These are phyloP conservation scores for Paracoccidioides lutzii DNA, from an alignment of 2,329 filamentous ascomycete genomes.

Conservation along the genomic window DNA sequence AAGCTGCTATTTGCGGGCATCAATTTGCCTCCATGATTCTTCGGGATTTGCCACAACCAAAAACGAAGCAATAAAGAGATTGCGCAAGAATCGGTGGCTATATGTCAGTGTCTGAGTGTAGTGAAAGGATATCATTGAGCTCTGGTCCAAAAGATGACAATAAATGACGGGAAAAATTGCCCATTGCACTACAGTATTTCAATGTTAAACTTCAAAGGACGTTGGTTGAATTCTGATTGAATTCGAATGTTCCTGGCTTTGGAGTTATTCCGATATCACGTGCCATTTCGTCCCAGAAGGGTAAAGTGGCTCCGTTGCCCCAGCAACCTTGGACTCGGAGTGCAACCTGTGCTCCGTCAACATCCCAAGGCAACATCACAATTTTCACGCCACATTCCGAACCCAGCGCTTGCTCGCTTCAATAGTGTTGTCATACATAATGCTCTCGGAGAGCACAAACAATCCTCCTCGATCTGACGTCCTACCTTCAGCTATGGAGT, in stretches of 20 bases:
- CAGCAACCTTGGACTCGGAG: too few relatives aligned
- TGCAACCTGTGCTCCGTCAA: too few relatives aligned
- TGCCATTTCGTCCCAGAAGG: too few relatives aligned
- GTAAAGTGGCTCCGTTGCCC: too few relatives aligned
- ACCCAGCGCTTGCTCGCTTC: background rate
- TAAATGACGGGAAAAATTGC: too few relatives aligned
- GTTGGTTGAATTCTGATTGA: too few relatives aligned
- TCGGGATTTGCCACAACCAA: background rate
- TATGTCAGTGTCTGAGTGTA: background rate
- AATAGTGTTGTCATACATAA: conserved; percentile 1
- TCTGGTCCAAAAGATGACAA: too few relatives aligned
- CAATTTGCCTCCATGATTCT: background rate
- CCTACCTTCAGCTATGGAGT: conserved; percentile 5
- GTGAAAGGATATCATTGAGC: background rate
- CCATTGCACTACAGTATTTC: too few relatives aligned
- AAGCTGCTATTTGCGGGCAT: background rate
- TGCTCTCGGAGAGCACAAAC: background rate
- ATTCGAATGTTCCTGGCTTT: too few relatives aligned
- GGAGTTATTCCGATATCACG: too few relatives aligned
- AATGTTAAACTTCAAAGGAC: too few relatives aligned
- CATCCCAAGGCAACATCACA: background rate
- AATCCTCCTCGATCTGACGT: background rate
- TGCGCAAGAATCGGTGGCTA: background rate
- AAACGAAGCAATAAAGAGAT: background rate
- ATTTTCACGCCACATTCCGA: background rate